Evolutionary conservation across 257 asterid species (phyloP).

Genomic region (Nicotiana benthamiana): DNA sequence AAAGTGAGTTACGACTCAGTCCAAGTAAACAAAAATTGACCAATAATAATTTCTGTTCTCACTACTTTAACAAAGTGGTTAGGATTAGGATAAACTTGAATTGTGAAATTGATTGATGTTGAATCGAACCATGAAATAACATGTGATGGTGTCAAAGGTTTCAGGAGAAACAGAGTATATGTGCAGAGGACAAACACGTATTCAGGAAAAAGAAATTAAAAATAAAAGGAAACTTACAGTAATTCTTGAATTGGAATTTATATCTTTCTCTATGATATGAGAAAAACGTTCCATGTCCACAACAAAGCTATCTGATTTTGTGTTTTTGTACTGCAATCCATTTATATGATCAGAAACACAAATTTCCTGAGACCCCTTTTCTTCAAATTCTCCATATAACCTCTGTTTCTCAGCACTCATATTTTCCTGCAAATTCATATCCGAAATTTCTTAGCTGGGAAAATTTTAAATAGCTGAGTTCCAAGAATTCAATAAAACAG

Average conservation of each 20-base stretch:
- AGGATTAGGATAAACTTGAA: neutral
- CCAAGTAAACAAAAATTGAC: neutral
- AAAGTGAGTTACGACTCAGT: neutral
- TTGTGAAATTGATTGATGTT: neutral
- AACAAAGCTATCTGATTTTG: constrained; percentile 9
- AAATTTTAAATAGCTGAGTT: neutral
- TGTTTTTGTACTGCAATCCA: constrained; percentile 1
- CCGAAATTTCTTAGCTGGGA: neutral
- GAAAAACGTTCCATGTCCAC: constrained; percentile 52
- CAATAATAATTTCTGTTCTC: neutral
- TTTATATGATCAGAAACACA: constrained; percentile 1
- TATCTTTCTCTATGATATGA: constrained; percentile 42
- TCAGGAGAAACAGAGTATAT: neutral
- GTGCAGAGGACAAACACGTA: neutral
- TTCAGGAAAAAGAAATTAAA: neutral
- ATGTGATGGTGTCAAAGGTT: neutral
- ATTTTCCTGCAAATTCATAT: constrained; percentile 21
- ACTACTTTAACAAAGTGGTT: neutral
- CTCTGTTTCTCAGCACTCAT: constrained; percentile 28
- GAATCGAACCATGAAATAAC: neutral
- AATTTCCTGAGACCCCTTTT: constrained; percentile 4
- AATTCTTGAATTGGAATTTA: constrained; percentile 47
- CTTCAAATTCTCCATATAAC: constrained; percentile 29
- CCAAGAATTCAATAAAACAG: neutral
- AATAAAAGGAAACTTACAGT: constrained; percentile 28